Evolutionary conservation across 176 grass and related monocot genomes (phyloP).

Genomic region (Oryza brachyantha): DNA sequence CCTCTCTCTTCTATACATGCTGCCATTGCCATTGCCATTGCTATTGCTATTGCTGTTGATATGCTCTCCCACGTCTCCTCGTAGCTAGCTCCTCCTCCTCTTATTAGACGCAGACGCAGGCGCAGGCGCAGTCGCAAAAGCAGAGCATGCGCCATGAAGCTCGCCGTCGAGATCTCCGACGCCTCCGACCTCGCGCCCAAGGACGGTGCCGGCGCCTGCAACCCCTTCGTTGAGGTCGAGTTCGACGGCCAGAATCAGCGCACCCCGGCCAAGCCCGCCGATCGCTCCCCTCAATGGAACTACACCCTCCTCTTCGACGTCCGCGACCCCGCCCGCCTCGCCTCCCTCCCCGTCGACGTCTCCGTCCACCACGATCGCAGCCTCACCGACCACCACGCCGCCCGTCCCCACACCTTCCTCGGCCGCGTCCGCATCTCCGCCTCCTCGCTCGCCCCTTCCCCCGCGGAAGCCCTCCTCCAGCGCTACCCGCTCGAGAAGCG

Average conservation of each 20-base stretch:
- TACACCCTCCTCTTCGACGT: conserved; percentile 65
- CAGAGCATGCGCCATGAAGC: conserved; percentile 46
- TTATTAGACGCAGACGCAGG: not conserved
- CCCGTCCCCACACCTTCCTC: conserved; percentile 47
- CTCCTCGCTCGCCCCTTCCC: conserved; percentile 33
- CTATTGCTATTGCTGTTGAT: too few relatives aligned
- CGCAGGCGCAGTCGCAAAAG: too few relatives aligned
- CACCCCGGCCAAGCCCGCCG: conserved; percentile 52
- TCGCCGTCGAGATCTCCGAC: conserved; percentile 68
- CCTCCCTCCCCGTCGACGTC: conserved; percentile 31
- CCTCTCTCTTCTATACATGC: too few relatives aligned
- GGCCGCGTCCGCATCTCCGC: conserved; percentile 63
- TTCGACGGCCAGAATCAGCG: conserved; percentile 62
- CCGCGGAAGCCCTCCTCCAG: conserved; percentile 39
- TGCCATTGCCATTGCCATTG: too few relatives aligned
- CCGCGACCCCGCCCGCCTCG: conserved; percentile 26
- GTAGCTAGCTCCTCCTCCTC: too few relatives aligned
- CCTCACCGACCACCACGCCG: conserved; percentile 21
- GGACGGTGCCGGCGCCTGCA: conserved; percentile 53
- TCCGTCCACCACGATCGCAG: conserved; percentile 58
- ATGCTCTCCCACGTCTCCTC: too few relatives aligned
- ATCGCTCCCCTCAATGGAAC: conserved; percentile 56
- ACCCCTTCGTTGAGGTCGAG: conserved; percentile 59
- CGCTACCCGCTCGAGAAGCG: conserved; percentile 78
- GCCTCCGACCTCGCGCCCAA: conserved; percentile 61